Conservation (phyloP, 2,329 filamentous ascomycete species). For the Venturia asperata region DNA sequence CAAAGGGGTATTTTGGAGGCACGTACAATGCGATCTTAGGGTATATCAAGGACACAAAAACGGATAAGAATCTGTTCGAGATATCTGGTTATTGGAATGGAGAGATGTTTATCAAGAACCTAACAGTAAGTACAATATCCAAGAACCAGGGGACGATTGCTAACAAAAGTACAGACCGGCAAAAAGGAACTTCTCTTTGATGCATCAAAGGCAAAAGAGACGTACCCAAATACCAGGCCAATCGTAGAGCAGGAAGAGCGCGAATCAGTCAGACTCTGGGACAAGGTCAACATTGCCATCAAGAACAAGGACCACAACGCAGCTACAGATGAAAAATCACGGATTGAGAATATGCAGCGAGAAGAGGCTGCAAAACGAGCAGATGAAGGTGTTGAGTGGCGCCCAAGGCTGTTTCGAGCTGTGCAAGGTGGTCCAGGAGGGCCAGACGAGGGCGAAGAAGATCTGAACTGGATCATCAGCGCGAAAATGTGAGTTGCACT, state of each 20-base stretch:
- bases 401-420: slow-evolving; percentile 72
- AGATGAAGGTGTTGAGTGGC: slow-evolving; percentile 78
- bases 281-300: slow-evolving; percentile 72
- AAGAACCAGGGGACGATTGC: background rate
- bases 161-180: slow-evolving; percentile 57
- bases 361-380: slow-evolving; percentile 76
- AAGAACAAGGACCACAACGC: slow-evolving; percentile 77
- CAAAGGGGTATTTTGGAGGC: slow-evolving; percentile 92
- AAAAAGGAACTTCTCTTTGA: slow-evolving; percentile 88
- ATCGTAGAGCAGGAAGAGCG: slow-evolving; percentile 80
- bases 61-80: slow-evolving; percentile 82
- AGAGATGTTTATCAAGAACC: slow-evolving; percentile 86
- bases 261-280: slow-evolving; percentile 86
- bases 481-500: slow-evolving; percentile 61
- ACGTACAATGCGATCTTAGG: slow-evolving; percentile 96
- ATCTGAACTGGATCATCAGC: slow-evolving; percentile 91
- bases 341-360: slow-evolving; percentile 86
- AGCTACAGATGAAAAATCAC: slow-evolving; percentile 93
- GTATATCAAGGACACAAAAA: slow-evolving; percentile 78
- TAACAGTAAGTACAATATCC: slow-evolving; percentile 52
- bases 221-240: slow-evolving; percentile 64
- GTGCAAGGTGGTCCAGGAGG: slow-evolving; percentile 65
- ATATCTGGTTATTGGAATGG: slow-evolving; percentile 88
- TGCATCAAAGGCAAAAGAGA: slow-evolving; percentile 69
- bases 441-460: slow-evolving; percentile 73